Percentiles rank a stretch among this genome's conserved stretches.
Evolutionary conservation across 257 asterid species (phyloP).

Genomic region (Leonotis leonurus): DNA sequence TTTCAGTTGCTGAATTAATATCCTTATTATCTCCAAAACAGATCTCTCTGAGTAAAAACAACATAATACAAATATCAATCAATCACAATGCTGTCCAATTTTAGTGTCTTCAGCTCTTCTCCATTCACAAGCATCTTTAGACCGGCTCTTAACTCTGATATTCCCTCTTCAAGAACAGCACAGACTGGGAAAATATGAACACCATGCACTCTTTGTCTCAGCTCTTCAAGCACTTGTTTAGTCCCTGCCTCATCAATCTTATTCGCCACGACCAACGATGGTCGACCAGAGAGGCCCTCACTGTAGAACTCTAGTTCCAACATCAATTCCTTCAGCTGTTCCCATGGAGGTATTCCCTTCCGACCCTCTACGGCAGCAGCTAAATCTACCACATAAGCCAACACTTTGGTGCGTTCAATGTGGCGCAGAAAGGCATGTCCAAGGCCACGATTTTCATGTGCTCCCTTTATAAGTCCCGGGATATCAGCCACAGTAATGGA

Average conservation of each 20-base stretch:
- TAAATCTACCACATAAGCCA: slow-evolving; percentile 84
- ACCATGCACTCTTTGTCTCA: slow-evolving; percentile 51
- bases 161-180: slow-evolving; percentile 85
- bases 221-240: slow-evolving; percentile 56
- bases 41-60: too few species aligned
- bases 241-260: slow-evolving; percentile 82
- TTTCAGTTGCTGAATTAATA: too few species aligned
- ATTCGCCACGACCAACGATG: slow-evolving; percentile 76
- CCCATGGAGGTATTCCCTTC: slow-evolving; percentile 82
- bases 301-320: slow-evolving; percentile 70
- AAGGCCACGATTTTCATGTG: slow-evolving; percentile 85
- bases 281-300: slow-evolving; percentile 57
- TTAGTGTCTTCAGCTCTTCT: slow-evolving; percentile 29
- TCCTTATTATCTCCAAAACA: too few species aligned
- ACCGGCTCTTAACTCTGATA: slow-evolving; percentile 62
- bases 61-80: neutral
- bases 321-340: slow-evolving; percentile 62
- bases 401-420: slow-evolving; percentile 74
- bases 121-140: slow-evolving; percentile 63
- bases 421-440: slow-evolving; percentile 93
- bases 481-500: slow-evolving; percentile 86
- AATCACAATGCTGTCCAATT: slow-evolving; percentile 39
- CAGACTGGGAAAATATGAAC: slow-evolving; percentile 72
- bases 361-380: slow-evolving; percentile 55
- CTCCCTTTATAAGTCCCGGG: slow-evolving; percentile 84